Percentiles rank a stretch among this genome's conserved stretches.
phyloP scores from a whole-genome alignment of 768 basidiomycete species.

The Phanerodontia chrysosporium region DNA sequence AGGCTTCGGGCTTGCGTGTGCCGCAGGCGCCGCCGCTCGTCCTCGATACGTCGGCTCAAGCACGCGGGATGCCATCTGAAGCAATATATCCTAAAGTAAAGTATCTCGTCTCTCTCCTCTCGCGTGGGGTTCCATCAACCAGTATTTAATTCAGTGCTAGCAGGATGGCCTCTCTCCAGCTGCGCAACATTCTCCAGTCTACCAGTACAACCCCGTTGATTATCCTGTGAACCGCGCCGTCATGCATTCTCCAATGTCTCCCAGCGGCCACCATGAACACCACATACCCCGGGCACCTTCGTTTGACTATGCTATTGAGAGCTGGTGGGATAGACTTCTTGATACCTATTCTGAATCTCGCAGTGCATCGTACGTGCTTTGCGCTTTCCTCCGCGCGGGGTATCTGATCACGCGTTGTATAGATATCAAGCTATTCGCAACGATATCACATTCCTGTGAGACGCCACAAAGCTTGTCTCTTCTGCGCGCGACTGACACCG shows the following conservation, averaged over 20 bases:
- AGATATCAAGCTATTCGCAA: slow-evolving; percentile 46
- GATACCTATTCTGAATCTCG: slow-evolving; percentile 34
- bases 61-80: slow-evolving; percentile 18
- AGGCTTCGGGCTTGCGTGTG: slow-evolving; percentile 16
- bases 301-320: slow-evolving; percentile 30
- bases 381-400: background rate
- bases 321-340: slow-evolving; percentile 49
- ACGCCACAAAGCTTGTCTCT: slow-evolving; percentile 5
- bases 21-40: slow-evolving; percentile 19
- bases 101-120: slow-evolving; percentile 12
- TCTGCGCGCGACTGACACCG: slow-evolving; percentile 9
- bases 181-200: slow-evolving; percentile 20
- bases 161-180: slow-evolving; percentile 24
- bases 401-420: background rate
- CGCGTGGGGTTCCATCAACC: slow-evolving; percentile 18
- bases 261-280: slow-evolving; percentile 12
- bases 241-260: slow-evolving; percentile 19
- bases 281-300: slow-evolving; percentile 22
- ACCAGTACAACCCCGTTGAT: slow-evolving; percentile 16
- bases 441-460: slow-evolving; percentile 53
- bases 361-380: slow-evolving; percentile 38
- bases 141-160: slow-evolving; percentile 28
- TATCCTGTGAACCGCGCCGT: slow-evolving; percentile 23
- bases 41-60: slow-evolving; percentile 23
- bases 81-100: slow-evolving; percentile 28